Evolutionary conservation across 345 rosid genomes (phyloP), one percentile per base, ranked within the genome.

Genomic region (Xanthoceras sorbifolium): DNA sequence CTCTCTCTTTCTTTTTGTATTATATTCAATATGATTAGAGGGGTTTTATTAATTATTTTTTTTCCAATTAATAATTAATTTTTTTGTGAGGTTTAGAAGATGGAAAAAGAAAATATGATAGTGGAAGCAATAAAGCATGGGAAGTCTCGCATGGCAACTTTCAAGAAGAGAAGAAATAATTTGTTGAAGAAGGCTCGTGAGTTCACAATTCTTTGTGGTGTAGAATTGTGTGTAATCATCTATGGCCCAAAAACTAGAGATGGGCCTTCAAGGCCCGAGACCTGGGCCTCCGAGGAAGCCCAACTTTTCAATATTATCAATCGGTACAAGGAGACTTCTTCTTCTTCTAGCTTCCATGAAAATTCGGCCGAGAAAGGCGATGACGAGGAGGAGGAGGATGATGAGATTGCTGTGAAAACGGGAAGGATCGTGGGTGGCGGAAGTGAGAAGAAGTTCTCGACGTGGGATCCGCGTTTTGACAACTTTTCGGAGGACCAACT

Each of bases 101-200:
- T 77, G 70, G 64, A 55, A 29, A 0, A 12, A 0, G 32, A 20
- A 20, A 12, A 14, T 5, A 28, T 9, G 64, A 32, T 52, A 29
- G 14, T 17, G 60, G 76, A 55, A 34, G 18, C 61, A 62, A 77
- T 11, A 15, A 70, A 48, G 70, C 22, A 46, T 50, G 61, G 52
- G 38, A 77, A 23, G 28, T 26, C 71, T 50, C 63, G 59, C 12
- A 4, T 31, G 31, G 60, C 69, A 25, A 48, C 76, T 14, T 71
- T 71, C 29, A 63, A 48, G 12, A 77, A 71, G 76, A 71, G 80
- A 50, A 50, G 46, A 64, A 6, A 12, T 4, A 71, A 40, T 44
- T 65, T 64, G 67, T 18, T 78, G n/a, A 78, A 64, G 57, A 71
- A 78, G 54, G 76, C 67, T 29, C 3, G 11, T 8, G 80, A 71